Evolutionary conservation across 192 early-diverging fungal species (phyloP), one percentile per base, ranked within the genome.

Genomic region (Coemansia sp.): DNA sequence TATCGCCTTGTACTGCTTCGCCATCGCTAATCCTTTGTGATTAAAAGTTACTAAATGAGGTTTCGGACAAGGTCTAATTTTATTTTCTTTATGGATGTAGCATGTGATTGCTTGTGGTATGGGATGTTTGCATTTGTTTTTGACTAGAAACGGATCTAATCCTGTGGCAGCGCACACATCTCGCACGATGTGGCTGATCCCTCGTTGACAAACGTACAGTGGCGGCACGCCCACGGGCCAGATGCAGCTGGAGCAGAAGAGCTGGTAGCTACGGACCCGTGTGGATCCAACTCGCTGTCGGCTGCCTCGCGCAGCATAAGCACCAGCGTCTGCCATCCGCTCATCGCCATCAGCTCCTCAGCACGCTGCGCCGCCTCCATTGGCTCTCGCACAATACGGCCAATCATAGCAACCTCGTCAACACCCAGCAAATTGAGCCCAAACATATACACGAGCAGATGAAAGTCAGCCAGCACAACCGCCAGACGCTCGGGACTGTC

Each of bases 391-490:
- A 69, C 72, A 45, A 69, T 62, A 29, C 65, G 56, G 0, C 71
- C 71, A 10, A 67, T 50, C 21, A 71, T 53, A 60, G 56, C 5
- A 59, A 83, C 29, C 47, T 91, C 86, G 5, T 85, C 76, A 6
- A 78, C 63, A 25, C 83, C 84, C 54, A 99, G 70, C 24, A 94
- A 76, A n/a, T 82, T 84, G 29, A 86, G 83, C 14, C 81, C 83
- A 29, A 76, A 67, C 39, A 96, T 71, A 58, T 86, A 90, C 41
- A 90, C 76, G 51, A 99, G 73, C 29, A 93, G 69, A 66, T 98
- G 94, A 69, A 96, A 98, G 68, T 99, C 90, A 3, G 90, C 89
- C 4, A 95, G 67, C 12, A 83, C 49, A 0, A 84, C 67, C 2
- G 72, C 67, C 49, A 91, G 56, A 5, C 72, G 62, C 22, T 75